A percentile compares a stretch with the other conserved stretches of the same genome.
Evolutionary conservation across 805 yeast genomes (phyloP).

Genomic region (Komagataella kurtzmanii): DNA sequence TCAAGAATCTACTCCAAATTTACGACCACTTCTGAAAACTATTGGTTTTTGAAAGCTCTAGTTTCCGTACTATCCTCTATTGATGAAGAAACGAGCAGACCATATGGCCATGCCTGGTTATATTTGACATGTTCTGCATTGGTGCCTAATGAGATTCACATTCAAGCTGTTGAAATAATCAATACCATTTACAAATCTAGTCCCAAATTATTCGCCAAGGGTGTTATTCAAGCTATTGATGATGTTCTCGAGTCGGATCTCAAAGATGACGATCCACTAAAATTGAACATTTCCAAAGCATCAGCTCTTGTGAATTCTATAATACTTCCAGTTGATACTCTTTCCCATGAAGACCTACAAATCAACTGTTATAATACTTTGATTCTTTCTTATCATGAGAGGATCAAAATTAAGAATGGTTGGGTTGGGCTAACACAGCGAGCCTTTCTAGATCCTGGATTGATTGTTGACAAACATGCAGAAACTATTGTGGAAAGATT

Average conservation of each 20-base stretch:
- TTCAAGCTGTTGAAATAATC: not conserved
- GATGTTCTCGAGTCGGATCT: not conserved
- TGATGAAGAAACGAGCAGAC: conserved; percentile 5
- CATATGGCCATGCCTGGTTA: conserved; percentile 34
- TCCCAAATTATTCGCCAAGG: not conserved
- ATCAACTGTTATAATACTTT: conserved; percentile 8
- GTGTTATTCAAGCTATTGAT: not conserved
- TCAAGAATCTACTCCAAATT: conserved; percentile 39
- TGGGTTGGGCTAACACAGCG: conserved; percentile 72
- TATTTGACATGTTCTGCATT: conserved; percentile 28
- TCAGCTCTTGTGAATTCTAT: not conserved
- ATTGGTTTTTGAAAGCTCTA: conserved; percentile 40
- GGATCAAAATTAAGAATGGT: conserved; percentile 28
- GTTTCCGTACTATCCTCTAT: conserved; percentile 2
- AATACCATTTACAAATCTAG: not conserved
- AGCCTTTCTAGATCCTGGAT: conserved; percentile 52
- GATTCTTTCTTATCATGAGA: conserved; percentile 28
- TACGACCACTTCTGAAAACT: conserved; percentile 25
- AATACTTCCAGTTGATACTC: not conserved
- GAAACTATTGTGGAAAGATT: conserved; percentile 10
- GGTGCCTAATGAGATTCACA: conserved; percentile 7
- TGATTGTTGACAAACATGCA: conserved; percentile 23
- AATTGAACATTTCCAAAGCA: not conserved
- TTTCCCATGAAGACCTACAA: not conserved
- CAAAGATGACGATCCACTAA: not conserved